Conservation (phyloP, 1,139 yeast genomes). For the Trichomonascaceae sp. region DNA sequence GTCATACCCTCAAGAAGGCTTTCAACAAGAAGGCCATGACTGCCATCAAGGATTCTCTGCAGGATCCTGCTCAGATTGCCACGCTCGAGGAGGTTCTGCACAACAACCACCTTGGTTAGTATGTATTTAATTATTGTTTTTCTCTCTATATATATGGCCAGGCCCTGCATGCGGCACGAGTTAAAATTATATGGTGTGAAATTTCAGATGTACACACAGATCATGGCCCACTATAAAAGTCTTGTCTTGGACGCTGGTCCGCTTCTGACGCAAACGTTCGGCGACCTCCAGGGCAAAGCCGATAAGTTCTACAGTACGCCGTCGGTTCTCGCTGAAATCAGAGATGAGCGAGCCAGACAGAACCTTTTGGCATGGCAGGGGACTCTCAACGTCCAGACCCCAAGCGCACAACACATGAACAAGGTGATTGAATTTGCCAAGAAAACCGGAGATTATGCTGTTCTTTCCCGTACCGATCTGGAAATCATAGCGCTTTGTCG, state of each 20-base stretch:
- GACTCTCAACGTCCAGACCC: slow-evolving; percentile 44
- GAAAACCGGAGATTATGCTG: slow-evolving; percentile 82
- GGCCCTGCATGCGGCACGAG: too few species aligned
- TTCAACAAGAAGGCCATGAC: slow-evolving; percentile 15
- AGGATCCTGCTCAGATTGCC: slow-evolving; percentile 12
- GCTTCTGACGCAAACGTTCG: slow-evolving; percentile 71
- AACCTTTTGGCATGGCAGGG: slow-evolving; percentile 73
- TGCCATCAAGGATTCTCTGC: slow-evolving; percentile 11
- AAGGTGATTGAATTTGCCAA: slow-evolving; percentile 66
- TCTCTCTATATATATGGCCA: too few species aligned
- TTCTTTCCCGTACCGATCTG: slow-evolving; percentile 79
- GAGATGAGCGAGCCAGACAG: slow-evolving; percentile 71
- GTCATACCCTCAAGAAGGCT: slow-evolving; percentile 17
- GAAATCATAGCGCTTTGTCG: slow-evolving; percentile 86
- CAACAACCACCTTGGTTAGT: slow-evolving; percentile 9
- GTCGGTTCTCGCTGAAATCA: slow-evolving; percentile 75
- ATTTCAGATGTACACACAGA: too few species aligned
- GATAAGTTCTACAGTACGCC: slow-evolving; percentile 73
- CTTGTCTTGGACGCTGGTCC: slow-evolving; percentile 92
- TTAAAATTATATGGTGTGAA: too few species aligned
- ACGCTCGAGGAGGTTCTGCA: slow-evolving; percentile 13
- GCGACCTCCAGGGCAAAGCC: slow-evolving; percentile 60
- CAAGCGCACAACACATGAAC: slow-evolving; percentile 48
- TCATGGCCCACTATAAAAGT: slow-evolving; percentile 2
- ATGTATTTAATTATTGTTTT: background rate